Evolutionary conservation across 2,329 filamentous ascomycete species (phyloP).

Genomic region (Cladosporium sp.): DNA sequence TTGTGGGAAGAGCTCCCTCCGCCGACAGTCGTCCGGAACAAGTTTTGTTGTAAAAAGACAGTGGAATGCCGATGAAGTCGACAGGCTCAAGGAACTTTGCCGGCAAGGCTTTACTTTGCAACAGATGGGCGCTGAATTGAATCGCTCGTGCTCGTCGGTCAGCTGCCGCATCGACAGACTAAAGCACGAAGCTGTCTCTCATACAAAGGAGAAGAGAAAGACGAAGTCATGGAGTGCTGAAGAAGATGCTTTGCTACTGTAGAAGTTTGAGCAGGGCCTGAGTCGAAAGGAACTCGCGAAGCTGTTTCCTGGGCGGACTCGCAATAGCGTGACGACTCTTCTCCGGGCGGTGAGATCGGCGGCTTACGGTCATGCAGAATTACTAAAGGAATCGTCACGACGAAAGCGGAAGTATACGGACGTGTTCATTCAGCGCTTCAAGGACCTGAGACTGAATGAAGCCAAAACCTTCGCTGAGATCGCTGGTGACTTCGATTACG

Average conservation of each 20-base stretch:
- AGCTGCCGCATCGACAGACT: accelerated
- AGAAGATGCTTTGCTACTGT: not conserved
- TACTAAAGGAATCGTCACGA: no score
- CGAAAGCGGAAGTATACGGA: not conserved
- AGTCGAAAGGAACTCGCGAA: not conserved
- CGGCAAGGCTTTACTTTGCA: not conserved
- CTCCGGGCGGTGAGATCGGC: not conserved
- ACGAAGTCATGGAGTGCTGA: not conserved
- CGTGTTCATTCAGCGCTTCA: not conserved
- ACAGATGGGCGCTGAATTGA: not conserved
- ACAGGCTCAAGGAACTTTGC: not conserved
- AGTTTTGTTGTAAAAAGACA: not conserved
- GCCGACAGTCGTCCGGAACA: not conserved
- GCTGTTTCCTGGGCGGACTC: not conserved
- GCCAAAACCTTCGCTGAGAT: not conserved
- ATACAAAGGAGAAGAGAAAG: not conserved
- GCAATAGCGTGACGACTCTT: not conserved
- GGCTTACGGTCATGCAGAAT: not conserved
- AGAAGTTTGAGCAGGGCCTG: not conserved
- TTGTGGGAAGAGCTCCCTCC: not conserved
- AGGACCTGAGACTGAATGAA: not conserved
- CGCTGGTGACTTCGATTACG: not conserved
- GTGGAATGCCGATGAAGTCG: not conserved
- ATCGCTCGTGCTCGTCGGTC: not conserved
- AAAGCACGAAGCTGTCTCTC: not conserved